These are phyloP conservation scores for Fusarium pseudograminearum DNA, from an alignment of 2,329 filamentous ascomycete genomes.

Conservation along the genomic window DNA sequence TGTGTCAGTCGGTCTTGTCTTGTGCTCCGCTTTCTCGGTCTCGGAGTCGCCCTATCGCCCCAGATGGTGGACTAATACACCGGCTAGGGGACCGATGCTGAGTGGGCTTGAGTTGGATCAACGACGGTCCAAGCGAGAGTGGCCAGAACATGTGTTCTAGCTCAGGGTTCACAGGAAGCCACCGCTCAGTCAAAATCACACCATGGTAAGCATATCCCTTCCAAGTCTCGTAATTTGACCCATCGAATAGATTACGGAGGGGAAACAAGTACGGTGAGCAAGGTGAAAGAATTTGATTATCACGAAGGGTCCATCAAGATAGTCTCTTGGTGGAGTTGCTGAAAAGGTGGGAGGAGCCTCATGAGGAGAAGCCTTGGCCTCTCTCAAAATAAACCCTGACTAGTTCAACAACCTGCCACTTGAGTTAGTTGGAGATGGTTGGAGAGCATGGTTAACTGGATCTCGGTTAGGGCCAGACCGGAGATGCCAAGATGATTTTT, in stretches of 20 bases:
- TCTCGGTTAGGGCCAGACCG: constrained; percentile 1
- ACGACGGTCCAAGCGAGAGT: constrained; percentile 14
- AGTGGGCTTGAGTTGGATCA: not conserved
- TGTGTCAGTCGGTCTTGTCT: not conserved
- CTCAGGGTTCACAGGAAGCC: constrained; percentile 26
- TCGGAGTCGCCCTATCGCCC: constrained; percentile 6
- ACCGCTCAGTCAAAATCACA: constrained; percentile 12
- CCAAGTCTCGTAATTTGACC: constrained; percentile 16
- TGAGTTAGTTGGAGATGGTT: constrained; percentile 20
- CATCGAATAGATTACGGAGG: not conserved
- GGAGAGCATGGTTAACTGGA: constrained; percentile 13
- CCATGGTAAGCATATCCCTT: constrained; percentile 24
- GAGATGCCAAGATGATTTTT: constrained; percentile 2
- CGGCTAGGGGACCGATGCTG: not conserved
- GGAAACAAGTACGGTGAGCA: constrained; percentile 10
- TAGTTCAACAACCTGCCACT: not conserved
- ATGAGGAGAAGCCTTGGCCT: constrained; percentile 28
- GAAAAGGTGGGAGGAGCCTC: constrained; percentile 36
- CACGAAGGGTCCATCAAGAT: constrained; percentile 35
- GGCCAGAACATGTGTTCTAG: constrained; percentile 25
- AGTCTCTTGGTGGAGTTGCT: constrained; percentile 39
- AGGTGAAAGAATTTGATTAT: constrained; percentile 35
- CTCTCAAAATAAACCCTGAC: constrained; percentile 15
- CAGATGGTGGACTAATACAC: constrained; percentile 10
- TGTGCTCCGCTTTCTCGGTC: not conserved